Percentiles rank a stretch among this genome's conserved stretches.
Evolutionary conservation across 257 asterid genomes (phyloP).

Genomic region (Ilex asprella): DNA sequence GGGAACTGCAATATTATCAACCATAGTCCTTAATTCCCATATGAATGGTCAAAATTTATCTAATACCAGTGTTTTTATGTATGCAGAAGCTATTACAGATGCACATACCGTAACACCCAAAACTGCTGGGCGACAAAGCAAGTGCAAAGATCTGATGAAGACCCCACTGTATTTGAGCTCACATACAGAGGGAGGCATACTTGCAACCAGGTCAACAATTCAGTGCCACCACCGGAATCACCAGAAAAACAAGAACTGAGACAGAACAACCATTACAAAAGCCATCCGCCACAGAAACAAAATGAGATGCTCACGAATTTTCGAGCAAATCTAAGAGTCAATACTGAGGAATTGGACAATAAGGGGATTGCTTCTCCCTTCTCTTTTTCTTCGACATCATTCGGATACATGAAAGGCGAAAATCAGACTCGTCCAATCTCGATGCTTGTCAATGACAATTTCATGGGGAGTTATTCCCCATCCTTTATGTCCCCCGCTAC

Average conservation of each 20-base stretch:
- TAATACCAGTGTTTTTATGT: constrained; percentile 8
- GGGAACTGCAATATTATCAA: background rate
- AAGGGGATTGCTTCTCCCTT: constrained; percentile 33
- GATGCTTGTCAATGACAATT: constrained; percentile 35
- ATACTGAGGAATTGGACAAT: constrained; percentile 34
- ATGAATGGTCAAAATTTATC: background rate
- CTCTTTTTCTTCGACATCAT: constrained; percentile 54
- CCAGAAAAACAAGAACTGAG: constrained; percentile 36
- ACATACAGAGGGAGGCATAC: constrained; percentile 72
- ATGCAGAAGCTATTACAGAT: constrained; percentile 90
- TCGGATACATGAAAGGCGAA: constrained; percentile 27
- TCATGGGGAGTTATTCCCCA: constrained; percentile 36
- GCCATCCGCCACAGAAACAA: constrained; percentile 25
- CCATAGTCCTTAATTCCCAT: background rate
- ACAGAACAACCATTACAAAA: constrained; percentile 12
- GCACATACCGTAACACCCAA: constrained; percentile 52
- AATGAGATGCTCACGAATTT: constrained; percentile 37
- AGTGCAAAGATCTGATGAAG: constrained; percentile 90
- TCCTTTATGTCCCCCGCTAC: constrained; percentile 38
- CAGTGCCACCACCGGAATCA: constrained; percentile 34
- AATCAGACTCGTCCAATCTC: constrained; percentile 31
- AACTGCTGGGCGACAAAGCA: constrained; percentile 93
- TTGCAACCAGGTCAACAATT: constrained; percentile 32
- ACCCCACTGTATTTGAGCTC: constrained; percentile 64
- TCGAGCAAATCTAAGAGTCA: constrained; percentile 51